Percentiles rank a stretch among this genome's conserved stretches.
Conservation (phyloP, 1,284 basidiomycete genomes). For the Volvariella surrecta region DNA sequence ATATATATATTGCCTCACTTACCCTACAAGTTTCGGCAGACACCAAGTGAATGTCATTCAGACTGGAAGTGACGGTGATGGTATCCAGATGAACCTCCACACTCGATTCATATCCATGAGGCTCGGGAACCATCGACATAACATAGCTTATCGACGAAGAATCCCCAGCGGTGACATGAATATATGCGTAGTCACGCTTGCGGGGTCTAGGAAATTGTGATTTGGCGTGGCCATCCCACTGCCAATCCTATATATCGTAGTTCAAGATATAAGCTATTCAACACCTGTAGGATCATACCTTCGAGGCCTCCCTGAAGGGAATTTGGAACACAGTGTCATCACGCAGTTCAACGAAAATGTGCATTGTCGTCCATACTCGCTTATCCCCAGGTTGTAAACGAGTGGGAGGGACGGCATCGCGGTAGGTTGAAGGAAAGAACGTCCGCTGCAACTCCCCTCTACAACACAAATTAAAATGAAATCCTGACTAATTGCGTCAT, state of each 20-base stretch:
- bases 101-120: conserved; percentile 68
- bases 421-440: conserved; percentile 79
- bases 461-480: conserved; percentile 1
- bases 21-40: conserved; percentile 71
- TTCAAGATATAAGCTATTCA: conserved; percentile 5
- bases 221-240: conserved; percentile 61
- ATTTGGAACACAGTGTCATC: conserved; percentile 71
- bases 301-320: conserved; percentile 83
- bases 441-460: conserved; percentile 71
- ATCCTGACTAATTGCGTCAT: background rate
- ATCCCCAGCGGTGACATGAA: conserved; percentile 71
- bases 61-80: conserved; percentile 70
- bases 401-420: conserved; percentile 47
- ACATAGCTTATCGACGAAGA: conserved; percentile 79
- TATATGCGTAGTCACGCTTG: conserved; percentile 58
- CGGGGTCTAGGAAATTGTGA: conserved; percentile 36
- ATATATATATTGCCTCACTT: conserved; percentile 17
- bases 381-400: conserved; percentile 66
- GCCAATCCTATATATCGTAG: conserved; percentile 62
- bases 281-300: conserved; percentile 32
- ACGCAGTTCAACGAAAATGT: conserved; percentile 72
- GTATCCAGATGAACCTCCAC: conserved; percentile 80
- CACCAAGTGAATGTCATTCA: conserved; percentile 79
- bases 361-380: conserved; percentile 73
- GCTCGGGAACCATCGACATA: conserved; percentile 70